phyloP scores from a whole-genome alignment of 306 rosid species.

The Acacia crassicarpa region DNA sequence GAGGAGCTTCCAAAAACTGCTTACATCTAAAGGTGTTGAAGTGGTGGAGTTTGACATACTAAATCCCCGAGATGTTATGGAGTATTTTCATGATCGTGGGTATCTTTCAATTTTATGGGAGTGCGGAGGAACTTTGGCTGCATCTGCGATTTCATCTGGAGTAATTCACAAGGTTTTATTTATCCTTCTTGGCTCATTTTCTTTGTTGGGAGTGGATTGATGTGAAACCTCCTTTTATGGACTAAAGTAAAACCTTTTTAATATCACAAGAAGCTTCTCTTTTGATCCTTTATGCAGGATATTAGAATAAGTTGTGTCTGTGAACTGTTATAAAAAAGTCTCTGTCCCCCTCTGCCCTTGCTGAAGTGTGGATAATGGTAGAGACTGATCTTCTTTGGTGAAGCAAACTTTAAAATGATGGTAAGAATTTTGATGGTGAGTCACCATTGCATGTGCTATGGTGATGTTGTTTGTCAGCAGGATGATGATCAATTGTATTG shows the following conservation, averaged over 20 bases:
- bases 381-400: no score
- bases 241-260: not conserved
- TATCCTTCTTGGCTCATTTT: not conserved
- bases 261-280: not conserved
- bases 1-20: constrained; percentile 83
- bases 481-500: no score
- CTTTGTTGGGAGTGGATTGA: not conserved
- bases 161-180: constrained; percentile 74
- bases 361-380: no score
- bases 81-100: constrained; percentile 86
- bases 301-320: not conserved
- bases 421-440: no score
- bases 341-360: not conserved
- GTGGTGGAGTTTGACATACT: constrained; percentile 90
- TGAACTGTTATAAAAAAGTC: not conserved
- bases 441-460: not conserved
- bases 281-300: not conserved
- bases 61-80: constrained; percentile 86
- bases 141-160: constrained; percentile 90
- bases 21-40: constrained; percentile 96
- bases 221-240: not conserved
- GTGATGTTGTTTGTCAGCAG: not conserved
- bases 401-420: no score
- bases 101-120: constrained; percentile 93
- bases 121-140: constrained; percentile 94